phyloP scores from a whole-genome alignment of 768 basidiomycete genomes.

The Phaffia tasmanica region DNA sequence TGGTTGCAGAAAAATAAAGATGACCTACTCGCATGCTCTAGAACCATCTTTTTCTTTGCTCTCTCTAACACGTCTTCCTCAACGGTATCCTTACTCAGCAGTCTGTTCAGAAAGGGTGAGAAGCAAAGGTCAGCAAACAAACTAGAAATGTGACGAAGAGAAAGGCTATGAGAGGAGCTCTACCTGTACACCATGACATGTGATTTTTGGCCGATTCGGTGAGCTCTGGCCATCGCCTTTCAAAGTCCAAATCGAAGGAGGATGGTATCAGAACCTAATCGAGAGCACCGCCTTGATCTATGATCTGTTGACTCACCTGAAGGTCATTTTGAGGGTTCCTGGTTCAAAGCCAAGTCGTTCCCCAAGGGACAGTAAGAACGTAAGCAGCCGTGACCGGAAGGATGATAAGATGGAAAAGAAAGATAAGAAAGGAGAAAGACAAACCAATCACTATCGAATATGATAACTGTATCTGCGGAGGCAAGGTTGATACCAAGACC shows the following conservation, averaged over 20 bases:
- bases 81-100: conserved; percentile 98
- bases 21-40: conserved; percentile 93
- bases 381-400: conserved; percentile 2
- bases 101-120: background rate
- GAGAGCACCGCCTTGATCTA: no score
- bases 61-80: conserved; percentile 97
- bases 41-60: conserved; percentile 98
- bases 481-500: conserved; percentile 97
- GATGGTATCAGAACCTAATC: no score
- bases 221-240: conserved; percentile 98
- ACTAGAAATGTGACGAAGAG: background rate
- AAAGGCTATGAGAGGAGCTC: background rate
- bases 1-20: background rate
- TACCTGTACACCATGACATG: conserved; percentile 91
- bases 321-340: conserved; percentile 94
- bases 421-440: background rate
- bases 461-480: conserved; percentile 68
- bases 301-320: background rate
- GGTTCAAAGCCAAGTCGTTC: conserved; percentile 47
- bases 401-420: background rate
- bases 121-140: background rate
- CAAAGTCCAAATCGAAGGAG: no score
- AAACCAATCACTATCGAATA: conserved; percentile 25
- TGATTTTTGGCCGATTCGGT: conserved; percentile 96
- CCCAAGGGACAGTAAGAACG: conserved; percentile 47